Base-by-base conservation (phyloP, 2,329 filamentous ascomycete genomes). In the Dactylella cylindrospora region DNA sequence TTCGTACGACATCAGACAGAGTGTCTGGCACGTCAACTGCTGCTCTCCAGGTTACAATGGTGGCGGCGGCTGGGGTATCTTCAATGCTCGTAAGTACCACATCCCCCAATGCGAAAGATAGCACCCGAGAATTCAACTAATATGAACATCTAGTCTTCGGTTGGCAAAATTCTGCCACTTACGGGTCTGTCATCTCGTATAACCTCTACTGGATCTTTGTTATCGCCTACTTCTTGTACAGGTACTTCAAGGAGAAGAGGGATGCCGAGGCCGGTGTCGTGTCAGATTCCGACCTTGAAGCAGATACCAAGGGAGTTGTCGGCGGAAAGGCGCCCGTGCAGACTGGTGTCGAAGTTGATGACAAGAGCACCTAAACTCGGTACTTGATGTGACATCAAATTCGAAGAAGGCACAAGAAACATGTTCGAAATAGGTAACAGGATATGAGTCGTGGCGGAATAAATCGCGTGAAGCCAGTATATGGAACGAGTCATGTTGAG, bases 121-220 rank as follows among this genome's bases (percentile, higher is more conserved):
- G 10, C n/a, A 4, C 13, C 7, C 10, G 4, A 13, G 8, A 7
- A 10, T 33, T 39, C 46, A 59, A 64, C 29, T 41, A 17, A 17
- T 10, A 25, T 2, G 4, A 45, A 35, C n/a, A n/a, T 4, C 33
- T 53, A 69, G 67, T 95, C 47, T 77, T 95, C 8, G 89, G 90
- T 57, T 95, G 90, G 90, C 81, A 83, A 64, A 95, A 95, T 75
- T 88, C 86, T 9, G 90, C 87, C 3, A 94, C 89, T 1, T 90
- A 91, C 68, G 88, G 89, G 45, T 90, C 87, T 1, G 85, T 95
- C 66, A 83, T 95, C 65, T 84, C 86, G 1, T 95, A 95, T 75
- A 94, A 93, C 71, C 57, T 91, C 12, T 95, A 95, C 76, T 95
- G 89, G 90, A 74, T 93, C 44, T 77, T 76, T 6, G 78, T 88